These are phyloP conservation scores for Verticillium nonalfalfae DNA, from an alignment of 2,329 filamentous ascomycete genomes.

Conservation along the genomic window DNA sequence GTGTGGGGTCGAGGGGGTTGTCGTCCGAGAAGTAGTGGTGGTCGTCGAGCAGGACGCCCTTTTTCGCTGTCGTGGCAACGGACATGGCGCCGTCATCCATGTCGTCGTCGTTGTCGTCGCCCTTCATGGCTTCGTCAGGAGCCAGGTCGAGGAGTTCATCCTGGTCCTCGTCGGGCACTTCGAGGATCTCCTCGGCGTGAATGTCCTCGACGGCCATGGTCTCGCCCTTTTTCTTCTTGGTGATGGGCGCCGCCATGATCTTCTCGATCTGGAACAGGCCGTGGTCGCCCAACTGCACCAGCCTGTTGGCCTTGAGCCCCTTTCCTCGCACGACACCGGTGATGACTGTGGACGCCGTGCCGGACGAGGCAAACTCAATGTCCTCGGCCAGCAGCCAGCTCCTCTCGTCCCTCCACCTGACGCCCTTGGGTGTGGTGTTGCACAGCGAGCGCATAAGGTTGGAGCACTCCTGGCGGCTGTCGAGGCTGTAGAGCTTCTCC, in stretches of 20 bases:
- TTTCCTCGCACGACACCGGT: constrained; percentile 83
- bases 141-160: constrained; percentile 81
- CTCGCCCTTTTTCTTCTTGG: constrained; percentile 51
- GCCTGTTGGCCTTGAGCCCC: constrained; percentile 79
- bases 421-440: constrained; percentile 84
- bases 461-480: constrained; percentile 82
- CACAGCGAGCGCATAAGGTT: constrained; percentile 89
- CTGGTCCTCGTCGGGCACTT: constrained; percentile 68
- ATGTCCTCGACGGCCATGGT: constrained; percentile 63
- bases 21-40: constrained; percentile 98
- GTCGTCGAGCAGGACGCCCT: constrained; percentile 89
- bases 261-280: constrained; percentile 89
- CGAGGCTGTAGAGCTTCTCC: constrained; percentile 84
- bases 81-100: constrained; percentile 31
- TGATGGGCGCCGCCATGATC: constrained; percentile 70
- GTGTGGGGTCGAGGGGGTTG: constrained; percentile 53
- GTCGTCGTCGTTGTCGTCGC: constrained; percentile 52
- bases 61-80: constrained; percentile 43
- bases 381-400: constrained; percentile 94
- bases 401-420: constrained; percentile 91
- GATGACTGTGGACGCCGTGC: constrained; percentile 60
- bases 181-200: constrained; percentile 52
- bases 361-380: constrained; percentile 60
- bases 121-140: constrained; percentile 68
- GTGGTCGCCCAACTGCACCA: constrained; percentile 90